phyloP scores from a whole-genome alignment of 2,329 filamentous ascomycete species.

The Cladophialophora chaetospira region DNA sequence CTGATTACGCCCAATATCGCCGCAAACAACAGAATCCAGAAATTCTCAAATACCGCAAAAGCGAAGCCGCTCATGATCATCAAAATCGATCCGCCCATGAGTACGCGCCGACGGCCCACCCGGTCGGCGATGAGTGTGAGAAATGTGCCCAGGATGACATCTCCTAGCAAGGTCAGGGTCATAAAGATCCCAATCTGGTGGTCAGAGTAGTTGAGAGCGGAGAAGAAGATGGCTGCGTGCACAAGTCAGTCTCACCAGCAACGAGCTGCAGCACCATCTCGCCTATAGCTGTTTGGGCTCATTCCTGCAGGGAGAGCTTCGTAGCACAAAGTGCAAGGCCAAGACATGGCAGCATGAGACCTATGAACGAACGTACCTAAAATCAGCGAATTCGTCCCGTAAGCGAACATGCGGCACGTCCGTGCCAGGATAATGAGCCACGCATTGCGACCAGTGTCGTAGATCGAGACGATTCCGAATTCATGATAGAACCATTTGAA shows the following conservation, averaged over 20 bases:
- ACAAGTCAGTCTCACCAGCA: too few species aligned
- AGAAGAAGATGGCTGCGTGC: constrained; percentile 57
- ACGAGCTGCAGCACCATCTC: too few species aligned
- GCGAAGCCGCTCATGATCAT: constrained; percentile 60
- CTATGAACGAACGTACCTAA: constrained; percentile 25
- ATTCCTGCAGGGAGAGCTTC: background rate
- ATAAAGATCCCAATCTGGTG: constrained; percentile 64
- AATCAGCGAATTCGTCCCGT: constrained; percentile 34
- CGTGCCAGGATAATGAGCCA: constrained; percentile 34
- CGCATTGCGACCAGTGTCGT: constrained; percentile 33
- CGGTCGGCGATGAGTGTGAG: constrained; percentile 62
- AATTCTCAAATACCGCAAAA: constrained; percentile 57
- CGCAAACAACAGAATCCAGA: constrained; percentile 60
- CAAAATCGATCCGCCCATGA: constrained; percentile 56
- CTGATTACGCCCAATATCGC: constrained; percentile 65
- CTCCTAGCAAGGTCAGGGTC: constrained; percentile 64
- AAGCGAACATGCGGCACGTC: constrained; percentile 35
- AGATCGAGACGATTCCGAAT: constrained; percentile 32
- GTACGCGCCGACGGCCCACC: constrained; percentile 57
- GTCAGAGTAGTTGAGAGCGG: constrained; percentile 53
- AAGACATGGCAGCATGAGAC: background rate
- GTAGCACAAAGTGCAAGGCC: background rate
- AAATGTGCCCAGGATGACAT: constrained; percentile 60
- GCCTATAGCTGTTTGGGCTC: too few species aligned
- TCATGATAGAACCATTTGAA: constrained; percentile 34